These are phyloP conservation scores for Fraxinus baroniana DNA, from an alignment of 305 asterid genomes.

Conservation along the genomic window DNA sequence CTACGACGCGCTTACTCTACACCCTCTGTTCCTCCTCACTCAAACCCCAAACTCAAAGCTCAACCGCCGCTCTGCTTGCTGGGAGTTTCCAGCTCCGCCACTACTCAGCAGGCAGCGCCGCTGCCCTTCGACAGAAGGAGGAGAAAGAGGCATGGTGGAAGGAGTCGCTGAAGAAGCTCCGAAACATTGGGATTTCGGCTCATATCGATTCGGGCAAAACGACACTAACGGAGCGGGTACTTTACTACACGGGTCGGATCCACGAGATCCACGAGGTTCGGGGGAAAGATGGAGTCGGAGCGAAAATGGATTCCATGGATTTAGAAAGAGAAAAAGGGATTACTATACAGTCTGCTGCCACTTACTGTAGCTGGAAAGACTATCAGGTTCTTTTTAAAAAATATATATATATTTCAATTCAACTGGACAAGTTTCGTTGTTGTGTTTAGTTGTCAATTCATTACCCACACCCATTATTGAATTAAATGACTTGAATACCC, in stretches of 20 bases:
- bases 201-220: constrained; percentile 98
- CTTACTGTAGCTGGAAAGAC: constrained; percentile 89
- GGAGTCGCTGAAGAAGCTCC: constrained; percentile 69
- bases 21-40: constrained; percentile 40
- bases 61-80: constrained; percentile 49
- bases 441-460: not conserved
- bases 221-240: constrained; percentile 86
- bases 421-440: not conserved
- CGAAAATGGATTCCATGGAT: constrained; percentile 99
- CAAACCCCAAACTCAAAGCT: constrained; percentile 32
- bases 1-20: constrained; percentile 66
- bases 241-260: constrained; percentile 92
- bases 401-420: no score
- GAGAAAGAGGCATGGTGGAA: constrained; percentile 83
- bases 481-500: not conserved
- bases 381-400: constrained; percentile 50
- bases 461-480: not conserved
- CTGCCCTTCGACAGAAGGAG: constrained; percentile 67
- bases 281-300: constrained; percentile 97
- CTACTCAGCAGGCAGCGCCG: constrained; percentile 65
- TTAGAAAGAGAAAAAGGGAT: constrained; percentile 98
- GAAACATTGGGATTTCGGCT: constrained; percentile 95
- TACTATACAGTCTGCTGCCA: constrained; percentile 96
- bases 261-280: constrained; percentile 96
- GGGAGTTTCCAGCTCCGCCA: constrained; percentile 58